Percentiles rank a stretch among this genome's conserved stretches.
These are phyloP conservation scores for Lophiostoma macrostomum DNA, from an alignment of 495 filamentous ascomycete genomes.

Conservation along the genomic window DNA sequence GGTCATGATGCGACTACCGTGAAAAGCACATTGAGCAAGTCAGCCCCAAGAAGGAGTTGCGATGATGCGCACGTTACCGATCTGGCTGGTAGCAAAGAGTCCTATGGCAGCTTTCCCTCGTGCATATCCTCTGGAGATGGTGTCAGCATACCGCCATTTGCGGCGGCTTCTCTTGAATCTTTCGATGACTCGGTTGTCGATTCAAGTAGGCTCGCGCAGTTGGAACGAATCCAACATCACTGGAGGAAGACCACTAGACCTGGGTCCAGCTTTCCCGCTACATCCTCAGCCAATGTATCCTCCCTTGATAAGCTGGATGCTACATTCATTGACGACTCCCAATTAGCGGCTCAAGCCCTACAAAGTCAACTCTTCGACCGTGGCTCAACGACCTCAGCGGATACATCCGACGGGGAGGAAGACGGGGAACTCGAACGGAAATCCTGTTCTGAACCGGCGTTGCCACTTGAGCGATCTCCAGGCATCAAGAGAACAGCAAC, in stretches of 20 bases:
- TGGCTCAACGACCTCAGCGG: conserved; percentile 11
- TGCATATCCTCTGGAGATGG: not conserved
- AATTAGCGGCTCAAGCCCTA: conserved; percentile 34
- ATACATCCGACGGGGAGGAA: conserved; percentile 15
- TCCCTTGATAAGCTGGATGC: not conserved
- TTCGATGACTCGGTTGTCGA: not conserved
- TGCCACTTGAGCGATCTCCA: too few species aligned
- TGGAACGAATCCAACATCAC: conserved; percentile 20
- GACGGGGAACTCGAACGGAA: not conserved
- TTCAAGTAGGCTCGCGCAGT: conserved; percentile 13
- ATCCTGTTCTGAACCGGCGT: not conserved
- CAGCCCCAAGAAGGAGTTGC: too few species aligned
- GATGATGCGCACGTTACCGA: too few species aligned
- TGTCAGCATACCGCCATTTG: too few species aligned
- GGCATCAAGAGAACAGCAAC: too few species aligned
- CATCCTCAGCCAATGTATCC: not conserved
- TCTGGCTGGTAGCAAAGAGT: conserved; percentile 3
- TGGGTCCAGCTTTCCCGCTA: not conserved
- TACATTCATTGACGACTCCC: conserved; percentile 35
- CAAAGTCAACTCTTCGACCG: conserved; percentile 34
- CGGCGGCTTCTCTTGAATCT: not conserved
- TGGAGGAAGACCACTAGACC: conserved; percentile 7
- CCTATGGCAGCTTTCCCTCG: conserved; percentile 29
- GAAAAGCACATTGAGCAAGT: too few species aligned
- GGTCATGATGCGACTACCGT: not conserved